These are phyloP conservation scores for Eucalyptus microcorys DNA, from an alignment of 345 rosid genomes.

Conservation along the genomic window DNA sequence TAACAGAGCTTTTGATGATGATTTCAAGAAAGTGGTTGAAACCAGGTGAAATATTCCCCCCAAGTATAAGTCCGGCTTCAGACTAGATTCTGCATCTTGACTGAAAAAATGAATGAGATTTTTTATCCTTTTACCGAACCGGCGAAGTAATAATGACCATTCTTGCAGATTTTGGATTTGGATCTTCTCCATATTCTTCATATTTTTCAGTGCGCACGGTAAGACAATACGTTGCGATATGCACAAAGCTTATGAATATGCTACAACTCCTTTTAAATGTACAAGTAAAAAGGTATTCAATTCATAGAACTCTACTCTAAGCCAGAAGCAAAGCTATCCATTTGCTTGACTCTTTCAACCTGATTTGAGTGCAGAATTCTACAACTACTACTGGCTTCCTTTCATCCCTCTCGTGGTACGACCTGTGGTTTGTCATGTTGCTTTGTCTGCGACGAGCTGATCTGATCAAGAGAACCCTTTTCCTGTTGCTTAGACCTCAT, in stretches of 20 bases:
- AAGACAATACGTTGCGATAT: neutral
- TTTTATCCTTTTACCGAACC: neutral
- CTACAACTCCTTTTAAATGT: neutral
- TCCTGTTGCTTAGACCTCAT: neutral
- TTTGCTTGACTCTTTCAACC: neutral
- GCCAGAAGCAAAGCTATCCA: neutral
- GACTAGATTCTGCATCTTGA: neutral
- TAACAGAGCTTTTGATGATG: slow-evolving; percentile 8
- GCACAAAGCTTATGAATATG: neutral
- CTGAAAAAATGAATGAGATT: neutral
- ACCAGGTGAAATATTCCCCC: slow-evolving; percentile 1
- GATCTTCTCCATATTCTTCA: slow-evolving; percentile 7
- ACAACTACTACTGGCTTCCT: slow-evolving; percentile 11
- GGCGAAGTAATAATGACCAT: neutral
- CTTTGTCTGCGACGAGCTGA: neutral
- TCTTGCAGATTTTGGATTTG: slow-evolving; percentile 15
- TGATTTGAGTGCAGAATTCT: slow-evolving; percentile 4
- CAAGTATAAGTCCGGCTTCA: neutral
- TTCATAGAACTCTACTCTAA: neutral
- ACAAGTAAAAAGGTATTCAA: neutral
- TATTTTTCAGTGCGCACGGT: slow-evolving; percentile 15
- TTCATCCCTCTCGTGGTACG: slow-evolving; percentile 9
- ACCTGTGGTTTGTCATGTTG: neutral
- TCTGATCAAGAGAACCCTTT: neutral
- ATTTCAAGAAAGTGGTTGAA: slow-evolving; percentile 3